Conservation (phyloP, 768 basidiomycete species). For the Russula ochroleuca region DNA sequence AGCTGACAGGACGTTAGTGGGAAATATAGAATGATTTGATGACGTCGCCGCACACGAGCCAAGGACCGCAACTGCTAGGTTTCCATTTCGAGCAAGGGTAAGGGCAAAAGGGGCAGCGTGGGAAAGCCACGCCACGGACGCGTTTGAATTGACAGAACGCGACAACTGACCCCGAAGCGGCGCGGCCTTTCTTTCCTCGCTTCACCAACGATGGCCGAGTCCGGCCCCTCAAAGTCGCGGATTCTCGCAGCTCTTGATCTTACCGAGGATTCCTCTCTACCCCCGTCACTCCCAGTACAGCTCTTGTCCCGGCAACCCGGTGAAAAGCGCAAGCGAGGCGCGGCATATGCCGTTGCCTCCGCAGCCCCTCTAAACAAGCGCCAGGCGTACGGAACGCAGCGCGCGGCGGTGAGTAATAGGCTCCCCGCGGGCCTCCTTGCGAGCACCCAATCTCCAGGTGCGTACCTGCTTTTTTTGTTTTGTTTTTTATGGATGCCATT, state of each 20-base stretch:
- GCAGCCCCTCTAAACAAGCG: slow-evolving; percentile 23
- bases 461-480: background rate
- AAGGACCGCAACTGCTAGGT: slow-evolving; percentile 6
- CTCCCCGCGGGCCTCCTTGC: slow-evolving; percentile 24
- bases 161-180: background rate
- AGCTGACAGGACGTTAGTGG: background rate
- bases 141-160: background rate
- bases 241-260: slow-evolving; percentile 27
- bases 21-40: background rate
- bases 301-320: background rate
- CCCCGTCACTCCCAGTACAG: background rate
- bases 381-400: background rate
- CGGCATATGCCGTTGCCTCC: background rate
- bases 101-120: background rate
- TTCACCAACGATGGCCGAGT: slow-evolving; percentile 4
- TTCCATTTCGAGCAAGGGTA: slow-evolving; percentile 9
- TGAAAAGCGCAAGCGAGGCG: slow-evolving; percentile 21
- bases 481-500: background rate
- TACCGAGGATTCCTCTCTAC: background rate
- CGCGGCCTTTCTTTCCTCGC: background rate
- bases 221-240: slow-evolving; percentile 22
- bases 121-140: slow-evolving; percentile 10
- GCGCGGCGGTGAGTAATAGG: background rate
- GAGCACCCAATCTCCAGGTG: slow-evolving; percentile 19
- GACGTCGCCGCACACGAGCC: background rate